phyloP scores from a whole-genome alignment of 2,329 filamentous ascomycete genomes.

The Botrytis porri region DNA sequence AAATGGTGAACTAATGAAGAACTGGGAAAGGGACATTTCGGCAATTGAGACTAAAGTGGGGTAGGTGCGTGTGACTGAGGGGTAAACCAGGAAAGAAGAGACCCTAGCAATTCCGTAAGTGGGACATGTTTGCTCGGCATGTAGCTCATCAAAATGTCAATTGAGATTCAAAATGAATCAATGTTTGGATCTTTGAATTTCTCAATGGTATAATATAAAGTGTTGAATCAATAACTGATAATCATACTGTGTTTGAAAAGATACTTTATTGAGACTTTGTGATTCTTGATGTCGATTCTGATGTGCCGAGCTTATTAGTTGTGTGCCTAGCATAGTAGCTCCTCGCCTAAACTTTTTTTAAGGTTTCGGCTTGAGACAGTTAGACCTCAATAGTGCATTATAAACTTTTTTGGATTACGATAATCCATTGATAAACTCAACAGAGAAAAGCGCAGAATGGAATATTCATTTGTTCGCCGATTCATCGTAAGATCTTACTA shows the following conservation, averaged over 20 bases:
- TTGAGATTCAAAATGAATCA: neutral
- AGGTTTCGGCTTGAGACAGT: neutral
- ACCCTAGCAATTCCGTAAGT: neutral
- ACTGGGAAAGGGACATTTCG: neutral
- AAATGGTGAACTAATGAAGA: neutral
- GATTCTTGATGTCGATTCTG: neutral
- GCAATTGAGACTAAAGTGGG: neutral
- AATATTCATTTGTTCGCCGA: neutral
- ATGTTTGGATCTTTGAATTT: too few species aligned
- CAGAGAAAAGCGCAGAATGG: neutral
- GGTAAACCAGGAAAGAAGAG: neutral
- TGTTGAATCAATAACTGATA: neutral
- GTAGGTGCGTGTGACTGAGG: neutral
- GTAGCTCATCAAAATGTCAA: neutral
- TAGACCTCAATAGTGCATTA: neutral
- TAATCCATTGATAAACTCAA: neutral
- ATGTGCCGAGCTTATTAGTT: neutral
- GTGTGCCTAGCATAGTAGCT: neutral
- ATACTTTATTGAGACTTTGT: neutral
- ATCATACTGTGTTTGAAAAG: neutral
- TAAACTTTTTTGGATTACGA: neutral
- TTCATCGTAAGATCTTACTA: too few species aligned
- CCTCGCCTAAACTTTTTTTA: neutral
- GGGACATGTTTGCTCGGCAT: neutral
- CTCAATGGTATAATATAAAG: rapidly evolving